Percentiles rank a stretch among this genome's conserved stretches.
phyloP scores from a whole-genome alignment of 2,329 filamentous ascomycete species.

The Karstenula rhodostoma region DNA sequence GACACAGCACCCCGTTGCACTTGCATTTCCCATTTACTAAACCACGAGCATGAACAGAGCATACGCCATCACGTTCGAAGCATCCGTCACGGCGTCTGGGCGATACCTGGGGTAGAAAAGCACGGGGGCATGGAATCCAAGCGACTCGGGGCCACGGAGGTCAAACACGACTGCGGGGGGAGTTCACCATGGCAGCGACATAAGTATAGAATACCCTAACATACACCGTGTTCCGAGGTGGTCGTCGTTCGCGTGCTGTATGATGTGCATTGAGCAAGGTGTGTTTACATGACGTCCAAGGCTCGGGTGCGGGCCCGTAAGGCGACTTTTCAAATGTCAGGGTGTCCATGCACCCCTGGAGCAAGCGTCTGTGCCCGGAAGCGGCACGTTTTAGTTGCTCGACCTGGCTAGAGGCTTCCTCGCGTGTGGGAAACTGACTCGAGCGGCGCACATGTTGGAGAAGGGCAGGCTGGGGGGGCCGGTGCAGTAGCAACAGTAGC shows the following conservation, averaged over 20 bases:
- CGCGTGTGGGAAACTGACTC: constrained; percentile 14
- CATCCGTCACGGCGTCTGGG: constrained; percentile 28
- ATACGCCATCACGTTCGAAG: constrained; percentile 19
- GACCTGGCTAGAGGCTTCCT: constrained; percentile 10
- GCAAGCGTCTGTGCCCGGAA: constrained; percentile 6
- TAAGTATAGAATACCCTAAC: background rate
- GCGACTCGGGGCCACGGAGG: constrained; percentile 7
- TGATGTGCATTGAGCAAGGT: constrained; percentile 7
- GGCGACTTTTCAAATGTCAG: background rate
- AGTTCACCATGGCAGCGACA: constrained; percentile 4
- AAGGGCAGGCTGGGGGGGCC: background rate
- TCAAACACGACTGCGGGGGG: constrained; percentile 10
- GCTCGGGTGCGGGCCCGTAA: background rate
- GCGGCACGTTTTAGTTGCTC: constrained; percentile 12
- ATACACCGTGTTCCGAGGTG: background rate
- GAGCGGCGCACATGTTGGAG: constrained; percentile 1
- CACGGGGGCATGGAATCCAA: constrained; percentile 10
- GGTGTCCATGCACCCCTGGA: constrained; percentile 18
- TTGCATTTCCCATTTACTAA: constrained; percentile 13
- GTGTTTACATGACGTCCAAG: background rate
- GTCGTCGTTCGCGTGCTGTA: constrained; percentile 1
- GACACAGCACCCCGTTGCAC: constrained; percentile 13
- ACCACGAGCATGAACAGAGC: constrained; percentile 12
- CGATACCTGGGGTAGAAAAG: constrained; percentile 16
- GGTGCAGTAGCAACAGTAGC: background rate